phyloP scores from a whole-genome alignment of 2,329 filamentous ascomycete species.

The Orbilia blumenaviensis region DNA sequence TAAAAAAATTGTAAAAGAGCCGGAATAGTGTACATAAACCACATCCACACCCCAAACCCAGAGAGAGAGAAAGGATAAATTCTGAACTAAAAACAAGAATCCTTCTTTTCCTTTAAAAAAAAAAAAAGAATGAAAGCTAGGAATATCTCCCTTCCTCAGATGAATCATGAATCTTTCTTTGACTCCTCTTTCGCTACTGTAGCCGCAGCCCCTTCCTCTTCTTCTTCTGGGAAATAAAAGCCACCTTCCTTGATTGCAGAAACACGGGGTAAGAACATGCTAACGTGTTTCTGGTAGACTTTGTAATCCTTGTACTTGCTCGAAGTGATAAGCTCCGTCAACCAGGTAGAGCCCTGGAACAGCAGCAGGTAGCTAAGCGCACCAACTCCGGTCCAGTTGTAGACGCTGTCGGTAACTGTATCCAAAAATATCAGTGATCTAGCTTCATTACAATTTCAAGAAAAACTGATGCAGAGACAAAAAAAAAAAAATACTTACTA shows the following conservation, averaged over 20 bases:
- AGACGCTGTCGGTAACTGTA: constrained; percentile 72
- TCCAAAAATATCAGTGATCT: background rate
- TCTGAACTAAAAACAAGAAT: background rate
- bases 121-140: background rate
- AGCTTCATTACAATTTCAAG: background rate
- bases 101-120: background rate
- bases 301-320: constrained; percentile 89
- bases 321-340: constrained; percentile 83
- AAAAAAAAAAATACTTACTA: constrained; percentile 33
- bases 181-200: background rate
- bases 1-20: background rate
- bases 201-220: too few relatives aligned
- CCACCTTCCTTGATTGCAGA: constrained; percentile 32
- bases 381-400: constrained; percentile 82
- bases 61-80: background rate
- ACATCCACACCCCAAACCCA: background rate
- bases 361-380: constrained; percentile 75
- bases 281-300: constrained; percentile 82
- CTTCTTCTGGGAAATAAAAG: constrained; percentile 42
- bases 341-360: constrained; percentile 87
- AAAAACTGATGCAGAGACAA: background rate
- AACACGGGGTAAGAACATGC: constrained; percentile 78
- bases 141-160: background rate
- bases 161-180: constrained; percentile 11
- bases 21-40: constrained; percentile 1